Evolutionary conservation across 768 basidiomycete genomes (phyloP), one percentile per base, ranked within the genome.

Genomic region (Lactarius vividus): DNA sequence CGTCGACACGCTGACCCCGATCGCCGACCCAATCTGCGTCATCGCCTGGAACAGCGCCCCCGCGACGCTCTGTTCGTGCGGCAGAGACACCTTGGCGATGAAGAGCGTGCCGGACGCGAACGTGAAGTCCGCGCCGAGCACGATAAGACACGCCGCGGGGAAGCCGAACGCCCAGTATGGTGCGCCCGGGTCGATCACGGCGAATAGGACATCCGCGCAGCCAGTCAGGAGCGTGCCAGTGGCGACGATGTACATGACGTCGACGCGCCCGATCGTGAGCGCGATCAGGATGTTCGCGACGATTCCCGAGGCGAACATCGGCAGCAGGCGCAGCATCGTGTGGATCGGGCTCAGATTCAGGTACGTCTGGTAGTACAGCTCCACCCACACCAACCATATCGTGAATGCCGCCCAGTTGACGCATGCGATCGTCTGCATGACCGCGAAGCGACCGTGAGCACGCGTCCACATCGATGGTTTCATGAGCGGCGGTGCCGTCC

Each of bases 41-140:
- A 93, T 85, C 1, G 91, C 91, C 72, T 89, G 88, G 75, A 92
- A 92, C n/a, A 92, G 65, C 13, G 85, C 91, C 3, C 89, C 91
- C 7, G 87, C 85, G 3, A 92, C 79, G 74, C 85, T 87, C 74
- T 93, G 91, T 70, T 93, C 91, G 61, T 88, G 80, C 3, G 85
- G 85, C 1, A 82, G 73, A 1, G 85, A 81, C 11, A 89, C 79
- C 71, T 87, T 88, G 3, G 90, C 88, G 54, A 91, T 84, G 70
- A 88, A 93, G 18, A 93, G 76, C 5, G 88, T 88, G 3, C 91
- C 92, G 0, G 85, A 77, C 0, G 91, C 78, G 71, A 85, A 92
- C 2, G 89, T 85, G 67, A 93, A 91, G 71, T 93, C 92, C 1
- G 86, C 90, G 23, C 92, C 92, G 56, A 91, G 81, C 15, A 92